Base-by-base conservation (phyloP, 2,329 filamentous ascomycete species). In the Fusarium oxysporum region DNA sequence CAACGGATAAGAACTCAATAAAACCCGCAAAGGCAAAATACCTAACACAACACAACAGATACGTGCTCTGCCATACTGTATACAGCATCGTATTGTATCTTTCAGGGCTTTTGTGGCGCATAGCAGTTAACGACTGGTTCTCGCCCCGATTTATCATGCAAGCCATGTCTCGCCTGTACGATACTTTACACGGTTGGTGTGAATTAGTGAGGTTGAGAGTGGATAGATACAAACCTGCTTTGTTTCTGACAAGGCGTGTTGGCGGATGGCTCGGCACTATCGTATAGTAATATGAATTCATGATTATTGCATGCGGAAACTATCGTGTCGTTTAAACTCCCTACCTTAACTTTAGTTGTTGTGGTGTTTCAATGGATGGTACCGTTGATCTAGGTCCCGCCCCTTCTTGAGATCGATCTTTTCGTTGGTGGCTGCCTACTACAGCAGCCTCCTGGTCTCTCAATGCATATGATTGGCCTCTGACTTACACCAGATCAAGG, bases 81-180 rank as follows among this genome's bases (percentile, higher is more conserved):
- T 51, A 64, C 50, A 61, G 44, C 50, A 61, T 58, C 19, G 35
- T 55, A 50, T 58, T 23, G 48, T 62, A 37, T 65, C 51, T 37
- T 58, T 62, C 58, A 23, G 53, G 51, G 16, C 53, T 62, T 55
- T 50, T 60, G 69, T 75, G 68, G 74, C 72, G 70, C 69, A 65
- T 62, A 66, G 47, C 61, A 47, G 63, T 66, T 53, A 65, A 55
- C 41, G 55, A 72, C 54, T 65, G 65, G 66, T 48, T 71, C 66
- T 60, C 48, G 53, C 67, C 55, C 59, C 62, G 63, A 77, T 73
- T 71, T 54, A 72, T 65, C 50, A 56, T 73, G 62, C 73, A 76
- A 74, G 73, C 71, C 73, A 76, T 77, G 75, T 77, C 73, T 76
- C 69, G 54, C 53, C 53, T 54, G 66, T 58, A 59, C 30, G 54